Evolutionary conservation across 768 basidiomycete species (phyloP), one percentile per base, ranked within the genome.

Genomic region (Stropharia rugosoannulata): DNA sequence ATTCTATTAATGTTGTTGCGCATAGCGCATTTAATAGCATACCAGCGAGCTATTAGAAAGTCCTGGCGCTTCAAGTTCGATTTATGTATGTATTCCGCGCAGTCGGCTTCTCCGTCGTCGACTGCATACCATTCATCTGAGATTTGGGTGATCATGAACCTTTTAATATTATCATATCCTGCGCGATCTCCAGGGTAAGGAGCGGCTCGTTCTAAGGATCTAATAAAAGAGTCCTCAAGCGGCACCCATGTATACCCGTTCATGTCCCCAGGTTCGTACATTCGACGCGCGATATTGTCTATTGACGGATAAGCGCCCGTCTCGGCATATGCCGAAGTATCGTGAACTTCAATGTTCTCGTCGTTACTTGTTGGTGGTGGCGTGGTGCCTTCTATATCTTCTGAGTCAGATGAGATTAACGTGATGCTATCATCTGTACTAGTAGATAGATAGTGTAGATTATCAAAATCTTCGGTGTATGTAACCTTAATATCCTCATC

Each of bases 1-100:
- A 57, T 19, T 10, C 4, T 39, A 39, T 32, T 25, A 4, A 51
- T 36, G 7, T 25, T 5, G 22, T 42, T 35, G 1, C 22, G 6
- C 19, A 44, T 22, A 1, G 49, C 45, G 4, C 55, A 1, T n/a
- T 39, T 36, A 0, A 51, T 57, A 5, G 55, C 55, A 46, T 57
- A 57, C 55, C 55, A 57, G 1, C 49, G 55, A 25, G 48, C 55
- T 9, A 51, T 27, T 2, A 57, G 29, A 39, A 57, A 57, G 29
- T 32, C 40, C 0, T 39, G 41, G 1, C 18, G 2, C 4, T 22
- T 4, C 22, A 22, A 4, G 22, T 22, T 22, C 22, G 22, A 22
- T 4, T 22, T 22, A 4, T 7, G 38, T 5, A 45, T 25, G 22
- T 22, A 22, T 4, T 22, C 19, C 4, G 4, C 3, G 10, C 41